phyloP scores from a whole-genome alignment of 2,329 filamentous ascomycete genomes.

The Beauveria brongniartii region DNA sequence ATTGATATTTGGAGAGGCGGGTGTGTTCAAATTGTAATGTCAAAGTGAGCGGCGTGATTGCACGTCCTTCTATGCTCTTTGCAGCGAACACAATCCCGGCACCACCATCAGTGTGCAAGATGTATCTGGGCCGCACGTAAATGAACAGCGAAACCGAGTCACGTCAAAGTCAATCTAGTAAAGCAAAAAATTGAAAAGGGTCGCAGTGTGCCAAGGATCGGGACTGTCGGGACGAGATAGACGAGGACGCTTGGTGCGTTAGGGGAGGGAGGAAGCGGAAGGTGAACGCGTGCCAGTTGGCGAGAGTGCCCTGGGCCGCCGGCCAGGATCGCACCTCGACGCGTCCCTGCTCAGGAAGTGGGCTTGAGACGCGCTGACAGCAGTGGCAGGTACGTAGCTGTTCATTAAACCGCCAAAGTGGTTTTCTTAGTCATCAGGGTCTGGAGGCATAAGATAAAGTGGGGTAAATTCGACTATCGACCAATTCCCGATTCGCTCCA shows the following conservation, averaged over 20 bases:
- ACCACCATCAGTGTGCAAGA: background rate
- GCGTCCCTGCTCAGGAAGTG: background rate
- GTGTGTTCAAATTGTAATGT: background rate
- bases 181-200: background rate
- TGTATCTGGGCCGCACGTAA: background rate
- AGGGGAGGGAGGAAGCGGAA: background rate
- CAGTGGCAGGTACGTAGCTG: background rate
- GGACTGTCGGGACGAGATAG: background rate
- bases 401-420: background rate
- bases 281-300: background rate
- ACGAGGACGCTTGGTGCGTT: background rate
- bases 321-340: slow-evolving; percentile 5
- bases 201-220: background rate
- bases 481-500: too few species aligned
- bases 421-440: background rate
- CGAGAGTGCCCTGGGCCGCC: background rate
- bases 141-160: background rate
- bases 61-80: background rate
- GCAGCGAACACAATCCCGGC: background rate
- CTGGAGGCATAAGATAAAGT: too few species aligned
- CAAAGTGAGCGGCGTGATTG: background rate
- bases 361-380: background rate
- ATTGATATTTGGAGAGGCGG: too few species aligned
- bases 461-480: too few species aligned
- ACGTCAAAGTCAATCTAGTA: background rate